Evolutionary conservation across 106 monocot genomes (phyloP).

Genomic region (Dioscorea alata): DNA sequence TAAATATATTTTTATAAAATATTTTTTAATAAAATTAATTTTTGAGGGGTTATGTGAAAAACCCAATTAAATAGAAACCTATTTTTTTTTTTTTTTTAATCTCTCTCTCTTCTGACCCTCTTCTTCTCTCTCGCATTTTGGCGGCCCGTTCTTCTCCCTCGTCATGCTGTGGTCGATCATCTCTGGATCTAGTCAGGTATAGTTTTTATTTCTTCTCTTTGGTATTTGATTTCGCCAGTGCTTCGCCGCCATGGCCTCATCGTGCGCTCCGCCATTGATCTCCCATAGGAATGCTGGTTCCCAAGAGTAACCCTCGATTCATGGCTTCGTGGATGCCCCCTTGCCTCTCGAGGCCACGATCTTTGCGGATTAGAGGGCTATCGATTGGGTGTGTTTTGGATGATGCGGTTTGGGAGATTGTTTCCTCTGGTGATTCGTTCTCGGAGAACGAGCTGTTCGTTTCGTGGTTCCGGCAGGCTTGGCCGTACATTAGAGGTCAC

Average conservation of each 20-base stretch:
- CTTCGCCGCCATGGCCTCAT: not conserved
- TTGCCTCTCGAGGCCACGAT: not conserved
- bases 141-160: too few species aligned
- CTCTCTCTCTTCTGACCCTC: too few species aligned
- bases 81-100: too few species aligned
- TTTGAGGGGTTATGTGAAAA: too few species aligned
- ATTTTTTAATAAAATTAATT: too few species aligned
- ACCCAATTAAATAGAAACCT: too few species aligned
- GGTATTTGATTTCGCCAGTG: too few species aligned
- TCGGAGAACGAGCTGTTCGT: conserved; percentile 56
- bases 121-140: too few species aligned
- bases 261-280: not conserved
- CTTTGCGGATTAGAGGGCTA: not conserved
- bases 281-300: not conserved
- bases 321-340: not conserved
- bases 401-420: not conserved
- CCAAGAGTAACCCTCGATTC: not conserved
- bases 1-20: too few species aligned
- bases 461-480: conserved; percentile 61
- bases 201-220: too few species aligned
- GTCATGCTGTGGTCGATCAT: too few species aligned
- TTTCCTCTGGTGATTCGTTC: not conserved
- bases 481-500: conserved; percentile 80
- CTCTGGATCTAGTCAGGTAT: too few species aligned
- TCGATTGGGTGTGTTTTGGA: not conserved